Conservation (phyloP, 768 basidiomycete genomes). For the Russula sp. region DNA sequence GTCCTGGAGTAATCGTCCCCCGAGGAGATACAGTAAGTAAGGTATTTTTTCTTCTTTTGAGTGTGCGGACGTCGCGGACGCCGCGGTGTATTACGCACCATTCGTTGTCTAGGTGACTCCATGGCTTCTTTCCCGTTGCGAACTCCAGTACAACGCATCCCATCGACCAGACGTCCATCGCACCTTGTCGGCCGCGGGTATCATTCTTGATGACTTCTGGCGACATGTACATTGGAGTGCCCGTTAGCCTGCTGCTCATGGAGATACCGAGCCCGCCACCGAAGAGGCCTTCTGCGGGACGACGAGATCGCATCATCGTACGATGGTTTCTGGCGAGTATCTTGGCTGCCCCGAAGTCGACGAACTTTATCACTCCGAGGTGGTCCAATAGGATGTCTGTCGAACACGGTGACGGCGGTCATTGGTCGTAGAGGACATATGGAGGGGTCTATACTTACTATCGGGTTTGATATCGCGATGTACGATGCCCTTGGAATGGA, state of each 20-base stretch:
- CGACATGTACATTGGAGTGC: conserved; percentile 99
- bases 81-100: conserved; percentile 51
- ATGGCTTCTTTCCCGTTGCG: conserved; percentile 94
- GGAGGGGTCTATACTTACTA: conserved; percentile 56
- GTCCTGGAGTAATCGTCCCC: conserved; percentile 55
- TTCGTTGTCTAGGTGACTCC: conserved; percentile 99
- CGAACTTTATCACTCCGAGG: conserved; percentile 89
- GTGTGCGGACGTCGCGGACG: neutral
- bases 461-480: conserved; percentile 99
- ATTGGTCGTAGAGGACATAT: neutral
- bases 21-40: neutral
- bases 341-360: conserved; percentile 97
- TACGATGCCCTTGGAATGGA: conserved; percentile 88
- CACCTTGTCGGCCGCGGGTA: conserved; percentile 79
- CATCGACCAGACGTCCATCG: conserved; percentile 98
- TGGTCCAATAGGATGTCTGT: conserved; percentile 93
- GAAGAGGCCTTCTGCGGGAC: conserved; percentile 46
- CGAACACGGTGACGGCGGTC: neutral
- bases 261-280: conserved; percentile 37
- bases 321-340: conserved; percentile 88
- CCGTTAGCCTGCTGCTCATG: conserved; percentile 84
- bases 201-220: conserved; percentile 98
- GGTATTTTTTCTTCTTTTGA: too few relatives aligned
- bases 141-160: conserved; percentile 98
- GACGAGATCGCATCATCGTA: conserved; percentile 70